Percentiles rank a stretch among this genome's conserved stretches.
Conservation (phyloP, 352 stramenopile species). For the Blastocystis sp. region DNA sequence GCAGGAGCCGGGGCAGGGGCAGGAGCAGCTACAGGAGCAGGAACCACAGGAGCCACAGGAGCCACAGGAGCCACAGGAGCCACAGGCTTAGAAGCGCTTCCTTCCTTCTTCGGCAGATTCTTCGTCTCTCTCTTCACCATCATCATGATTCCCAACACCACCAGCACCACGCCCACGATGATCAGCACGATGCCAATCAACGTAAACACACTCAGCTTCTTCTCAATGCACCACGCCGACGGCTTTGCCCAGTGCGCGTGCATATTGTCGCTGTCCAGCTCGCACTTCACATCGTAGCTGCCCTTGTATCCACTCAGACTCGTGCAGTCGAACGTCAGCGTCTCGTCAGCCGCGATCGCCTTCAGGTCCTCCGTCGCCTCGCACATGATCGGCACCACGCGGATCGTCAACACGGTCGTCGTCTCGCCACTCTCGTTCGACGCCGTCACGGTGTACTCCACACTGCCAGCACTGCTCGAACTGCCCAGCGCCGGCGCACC, state of each 20-base stretch:
- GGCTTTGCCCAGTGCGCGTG: neutral
- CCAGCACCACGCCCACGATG: constrained; percentile 12
- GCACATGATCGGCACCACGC: neutral
- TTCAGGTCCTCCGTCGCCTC: neutral
- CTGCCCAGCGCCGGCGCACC: constrained; percentile 5
- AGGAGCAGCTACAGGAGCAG: constrained; percentile 15
- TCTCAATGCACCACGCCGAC: constrained; percentile 24
- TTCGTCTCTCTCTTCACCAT: constrained; percentile 20
- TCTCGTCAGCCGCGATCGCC: neutral
- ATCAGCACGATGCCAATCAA: constrained; percentile 43
- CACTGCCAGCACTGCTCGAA: neutral
- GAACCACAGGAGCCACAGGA: neutral
- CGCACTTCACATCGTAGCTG: too few species aligned
- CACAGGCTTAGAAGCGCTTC: neutral
- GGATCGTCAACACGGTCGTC: neutral
- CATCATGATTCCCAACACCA: constrained; percentile 39
- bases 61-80: too few species aligned
- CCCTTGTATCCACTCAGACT: too few species aligned
- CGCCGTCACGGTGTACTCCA: neutral
- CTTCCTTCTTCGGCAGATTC: neutral
- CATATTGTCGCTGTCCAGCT: too few species aligned
- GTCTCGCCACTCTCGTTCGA: neutral
- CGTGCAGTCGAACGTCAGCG: neutral
- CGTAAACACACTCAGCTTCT: constrained; percentile 47
- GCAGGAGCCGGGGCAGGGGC: constrained; percentile 33